Evolutionary conservation across 2,329 filamentous ascomycete genomes (phyloP), one percentile per base, ranked within the genome.

Genomic region (Pyrenochaeta sp.): DNA sequence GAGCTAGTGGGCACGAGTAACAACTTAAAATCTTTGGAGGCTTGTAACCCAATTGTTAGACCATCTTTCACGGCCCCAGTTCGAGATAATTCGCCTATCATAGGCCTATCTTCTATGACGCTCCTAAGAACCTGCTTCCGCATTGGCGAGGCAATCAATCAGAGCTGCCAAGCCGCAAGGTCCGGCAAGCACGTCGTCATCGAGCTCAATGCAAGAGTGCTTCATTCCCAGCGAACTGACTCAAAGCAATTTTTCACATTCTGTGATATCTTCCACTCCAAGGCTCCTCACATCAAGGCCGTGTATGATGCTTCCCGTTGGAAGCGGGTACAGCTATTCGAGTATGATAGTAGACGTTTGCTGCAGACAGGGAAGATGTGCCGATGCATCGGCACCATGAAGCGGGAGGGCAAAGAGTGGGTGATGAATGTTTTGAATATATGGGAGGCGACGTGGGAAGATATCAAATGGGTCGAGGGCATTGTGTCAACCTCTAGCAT

Each of bases 151-250:
- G 82, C 88, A 51, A 68, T 85, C 42, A 82, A 80, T 43, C 78
- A 78, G 41, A 82, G 81, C 31, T 74, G 70, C 45, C 77, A 77
- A 45, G 77, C 78, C 11, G 72, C 73, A 2, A 75, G 86, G 41
- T 77, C 77, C 14, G 79, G 82, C 37, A 80, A 83, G 45, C 78
- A 77, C 3, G 68, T 80, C 6, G 48, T 83, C 0, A 81, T 90
- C 54, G 87, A 90, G 67, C 72, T 90, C 0, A 91, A 87, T 64
- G 86, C 86, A 3, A 80, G 84, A 21, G 83, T 90, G 1, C 77
- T 77, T 1, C 80, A 79, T 45, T 89, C 87, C 0, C 81, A 77
- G 48, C 82, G 87, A 0, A 83, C 87, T 50, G 72, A 75, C 11
- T 41, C 49, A 4, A 84, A 81, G 56, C 87, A 91, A 64, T 78